A percentile compares a stretch with the other conserved stretches of the same genome.
These are phyloP conservation scores for Aquilaria agallochum DNA, from an alignment of 441 rosid genomes.

Conservation along the genomic window DNA sequence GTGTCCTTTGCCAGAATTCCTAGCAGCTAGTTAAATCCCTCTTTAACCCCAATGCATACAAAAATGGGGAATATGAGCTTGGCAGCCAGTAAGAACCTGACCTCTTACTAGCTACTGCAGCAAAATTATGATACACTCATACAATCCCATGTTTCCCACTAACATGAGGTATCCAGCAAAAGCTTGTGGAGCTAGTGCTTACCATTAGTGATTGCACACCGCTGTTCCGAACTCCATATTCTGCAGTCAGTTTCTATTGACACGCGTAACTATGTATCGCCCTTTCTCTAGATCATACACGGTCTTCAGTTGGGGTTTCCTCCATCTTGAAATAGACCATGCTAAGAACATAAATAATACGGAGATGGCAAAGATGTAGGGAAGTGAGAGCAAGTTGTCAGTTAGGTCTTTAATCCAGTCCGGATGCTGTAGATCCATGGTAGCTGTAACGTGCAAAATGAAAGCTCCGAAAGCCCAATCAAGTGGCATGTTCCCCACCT, in stretches of 20 bases:
- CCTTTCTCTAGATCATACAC: conserved; percentile 92
- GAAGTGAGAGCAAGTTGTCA: conserved; percentile 32
- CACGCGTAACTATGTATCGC: conserved; percentile 68
- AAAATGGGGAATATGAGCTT: too few species aligned
- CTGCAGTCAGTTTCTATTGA: conserved; percentile 38
- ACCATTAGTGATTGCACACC: too few species aligned
- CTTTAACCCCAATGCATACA: too few species aligned
- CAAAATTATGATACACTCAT: too few species aligned
- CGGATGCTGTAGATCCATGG: conserved; percentile 20
- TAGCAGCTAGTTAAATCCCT: too few species aligned
- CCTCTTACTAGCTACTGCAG: too few species aligned
- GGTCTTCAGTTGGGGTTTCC: conserved; percentile 82
- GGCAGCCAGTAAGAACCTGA: too few species aligned
- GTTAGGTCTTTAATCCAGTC: conserved; percentile 53
- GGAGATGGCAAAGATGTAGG: conserved; percentile 27
- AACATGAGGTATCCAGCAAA: too few species aligned
- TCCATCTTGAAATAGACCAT: conserved; percentile 67
- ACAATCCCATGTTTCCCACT: too few species aligned
- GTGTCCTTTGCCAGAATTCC: too few species aligned
- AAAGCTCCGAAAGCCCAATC: conserved; percentile 98
- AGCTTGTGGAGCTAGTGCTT: too few species aligned
- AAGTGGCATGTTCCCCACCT: conserved; percentile 70
- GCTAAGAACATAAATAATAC: conserved; percentile 40
- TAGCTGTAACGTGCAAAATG: conserved; percentile 54
- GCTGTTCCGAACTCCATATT: too few species aligned